Percentiles rank a stretch among this genome's conserved stretches.
Conservation (phyloP, 805 yeast species). For the Hagleromyces aurorensis region DNA sequence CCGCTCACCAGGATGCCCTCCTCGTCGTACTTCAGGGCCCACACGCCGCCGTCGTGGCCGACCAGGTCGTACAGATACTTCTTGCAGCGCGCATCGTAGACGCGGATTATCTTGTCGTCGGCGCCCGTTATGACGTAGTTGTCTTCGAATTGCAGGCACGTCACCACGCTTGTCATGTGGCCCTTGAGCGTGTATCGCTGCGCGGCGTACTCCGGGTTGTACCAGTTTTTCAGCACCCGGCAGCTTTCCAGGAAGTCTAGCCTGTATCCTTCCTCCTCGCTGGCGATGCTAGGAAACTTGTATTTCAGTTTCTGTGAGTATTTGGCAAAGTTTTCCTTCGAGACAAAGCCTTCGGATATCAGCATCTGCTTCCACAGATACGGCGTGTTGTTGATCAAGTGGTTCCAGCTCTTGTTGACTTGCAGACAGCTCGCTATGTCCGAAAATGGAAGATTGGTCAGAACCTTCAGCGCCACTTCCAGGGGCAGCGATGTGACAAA, state of each 20-base stretch:
- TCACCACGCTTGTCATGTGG: constrained; percentile 77
- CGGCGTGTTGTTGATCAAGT: constrained; percentile 49
- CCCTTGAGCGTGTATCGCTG: constrained; percentile 56
- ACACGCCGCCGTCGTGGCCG: constrained; percentile 97
- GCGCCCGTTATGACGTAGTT: constrained; percentile 89
- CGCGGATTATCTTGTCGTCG: constrained; percentile 74
- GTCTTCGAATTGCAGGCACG: constrained; percentile 89
- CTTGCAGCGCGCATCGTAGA: constrained; percentile 74
- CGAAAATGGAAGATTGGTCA: constrained; percentile 53
- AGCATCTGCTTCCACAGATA: constrained; percentile 65
- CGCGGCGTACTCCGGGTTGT: constrained; percentile 63
- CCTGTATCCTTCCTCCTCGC: constrained; percentile 32
- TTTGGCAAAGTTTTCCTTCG: constrained; percentile 37
- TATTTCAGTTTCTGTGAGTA: constrained; percentile 16
- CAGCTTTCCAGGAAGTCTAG: constrained; percentile 42
- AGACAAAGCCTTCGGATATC: constrained; percentile 52
- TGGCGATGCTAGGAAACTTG: constrained; percentile 25
- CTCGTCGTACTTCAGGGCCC: constrained; percentile 91
- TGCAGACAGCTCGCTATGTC: constrained; percentile 53
- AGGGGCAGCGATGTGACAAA: constrained; percentile 61
- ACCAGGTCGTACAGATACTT: constrained; percentile 48
- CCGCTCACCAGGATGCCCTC: constrained; percentile 74
- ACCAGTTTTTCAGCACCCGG: constrained; percentile 70
- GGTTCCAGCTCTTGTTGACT: constrained; percentile 67
- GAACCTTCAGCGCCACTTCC: constrained; percentile 61